Percentiles rank a stretch among this genome's conserved stretches.
phyloP scores from a whole-genome alignment of 2,329 filamentous ascomycete genomes.

The Kalmusia sp. region DNA sequence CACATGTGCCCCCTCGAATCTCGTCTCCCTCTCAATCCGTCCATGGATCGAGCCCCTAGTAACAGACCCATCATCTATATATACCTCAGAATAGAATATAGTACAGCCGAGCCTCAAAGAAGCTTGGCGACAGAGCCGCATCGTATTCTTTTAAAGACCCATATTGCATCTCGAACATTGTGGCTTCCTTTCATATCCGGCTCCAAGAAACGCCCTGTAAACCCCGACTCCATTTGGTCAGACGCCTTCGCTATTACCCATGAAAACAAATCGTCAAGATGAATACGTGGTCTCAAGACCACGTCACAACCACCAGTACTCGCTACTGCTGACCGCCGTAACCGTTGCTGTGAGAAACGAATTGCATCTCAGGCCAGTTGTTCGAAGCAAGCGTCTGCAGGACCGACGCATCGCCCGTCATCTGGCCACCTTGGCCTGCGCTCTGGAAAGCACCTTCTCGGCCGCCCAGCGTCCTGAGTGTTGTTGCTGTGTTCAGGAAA shows the following conservation, averaged over 20 bases:
- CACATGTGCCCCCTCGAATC: no score
- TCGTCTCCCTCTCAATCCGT: neutral
- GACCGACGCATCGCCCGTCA: constrained; percentile 26
- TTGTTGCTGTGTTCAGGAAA: constrained; percentile 48
- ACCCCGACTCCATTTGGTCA: neutral
- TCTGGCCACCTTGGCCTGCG: constrained; percentile 24
- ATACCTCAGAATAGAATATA: neutral
- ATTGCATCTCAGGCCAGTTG: constrained; percentile 40
- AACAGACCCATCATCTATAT: neutral
- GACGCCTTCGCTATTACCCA: constrained; percentile 3
- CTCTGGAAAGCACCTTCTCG: constrained; percentile 32
- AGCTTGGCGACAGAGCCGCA: constrained; percentile 2
- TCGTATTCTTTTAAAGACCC: neutral
- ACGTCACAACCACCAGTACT: neutral
- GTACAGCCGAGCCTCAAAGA: neutral
- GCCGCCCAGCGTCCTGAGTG: constrained; percentile 47
- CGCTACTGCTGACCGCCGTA: constrained; percentile 22
- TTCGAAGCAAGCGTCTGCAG: constrained; percentile 26
- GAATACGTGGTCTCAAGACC: neutral
- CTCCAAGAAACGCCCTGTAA: neutral
- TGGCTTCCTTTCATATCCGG: neutral
- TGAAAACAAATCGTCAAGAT: neutral
- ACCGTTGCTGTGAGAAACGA: constrained; percentile 29
- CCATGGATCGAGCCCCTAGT: neutral
- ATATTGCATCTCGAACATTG: neutral